Evolutionary conservation across 129 eudicot genomes (phyloP), one percentile per base, ranked within the genome.

Genomic region (Flaveria sonorensis): DNA sequence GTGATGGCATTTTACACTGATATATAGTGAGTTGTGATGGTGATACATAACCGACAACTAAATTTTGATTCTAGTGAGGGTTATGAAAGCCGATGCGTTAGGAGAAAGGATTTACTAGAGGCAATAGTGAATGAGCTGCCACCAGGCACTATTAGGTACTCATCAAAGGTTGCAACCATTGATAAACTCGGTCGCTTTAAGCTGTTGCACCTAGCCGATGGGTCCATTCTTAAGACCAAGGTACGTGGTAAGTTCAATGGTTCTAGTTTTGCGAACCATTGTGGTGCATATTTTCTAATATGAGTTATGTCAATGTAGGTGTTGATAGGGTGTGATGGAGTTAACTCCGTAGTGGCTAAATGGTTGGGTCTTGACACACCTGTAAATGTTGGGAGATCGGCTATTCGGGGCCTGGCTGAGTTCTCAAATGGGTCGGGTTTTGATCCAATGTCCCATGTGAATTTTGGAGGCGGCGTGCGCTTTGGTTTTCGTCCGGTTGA

Each of bases 321-420:
- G 50, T 77, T 89, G 64, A 83, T 92, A n/a, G 97, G 97, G 32
- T 92, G 95, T 78, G 97, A 92, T 74, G 97, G 97, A 59, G 88
- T 92, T 19, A 89, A 87, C 65, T 92, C 97, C 2, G 72, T 79
- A 65, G 97, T 92, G 45, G 89, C 92, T 6, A 92, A 83, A 67
- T 87, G 88, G 89, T 75, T 92, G 80, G 90, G 88, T 51, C 90
- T 87, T 61, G 79, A 65, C 61, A 68, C 74, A 12, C 92, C 97
- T 1, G 87, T 82, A 47, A 77, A 70, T 63, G 66, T 78, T 59
- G 89, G 88, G 32, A 82, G 97, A 75, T 87, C 92, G 18, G 89
- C 92, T 32, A 85, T 92, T 59, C 88, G 95, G 45, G 97, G 97
- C 18, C 77, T 89, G 82, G 90, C 82, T 15, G 90, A 87, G 63